Conservation (phyloP, 345 rosid species). For the Streptanthus diversifolius region DNA sequence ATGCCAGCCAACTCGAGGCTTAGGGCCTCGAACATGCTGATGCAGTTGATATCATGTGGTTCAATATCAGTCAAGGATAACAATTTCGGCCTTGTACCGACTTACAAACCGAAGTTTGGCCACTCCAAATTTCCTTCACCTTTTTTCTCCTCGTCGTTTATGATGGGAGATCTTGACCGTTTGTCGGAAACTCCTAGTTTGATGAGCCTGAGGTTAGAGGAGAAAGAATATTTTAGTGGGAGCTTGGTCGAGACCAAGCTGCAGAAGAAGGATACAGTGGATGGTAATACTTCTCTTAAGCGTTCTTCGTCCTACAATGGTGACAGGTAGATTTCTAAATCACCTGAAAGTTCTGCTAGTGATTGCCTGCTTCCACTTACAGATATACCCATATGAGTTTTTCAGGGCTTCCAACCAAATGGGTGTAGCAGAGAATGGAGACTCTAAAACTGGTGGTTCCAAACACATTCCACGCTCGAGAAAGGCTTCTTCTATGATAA, state of each 20-base stretch:
- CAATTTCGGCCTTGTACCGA: conserved; percentile 78
- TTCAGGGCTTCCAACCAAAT: conserved; percentile 55
- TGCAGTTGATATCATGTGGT: conserved; percentile 96
- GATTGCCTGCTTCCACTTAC: conserved; percentile 3
- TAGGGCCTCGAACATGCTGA: conserved; percentile 68
- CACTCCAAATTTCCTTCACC: conserved; percentile 71
- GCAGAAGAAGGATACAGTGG: conserved; percentile 45
- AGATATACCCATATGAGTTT: background rate
- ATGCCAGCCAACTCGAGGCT: conserved; percentile 58
- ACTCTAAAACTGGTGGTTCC: conserved; percentile 44
- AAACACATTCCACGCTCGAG: conserved; percentile 59
- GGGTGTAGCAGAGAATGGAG: conserved; percentile 47
- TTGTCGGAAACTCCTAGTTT: conserved; percentile 75
- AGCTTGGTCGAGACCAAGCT: conserved; percentile 77
- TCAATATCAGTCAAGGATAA: conserved; percentile 92
- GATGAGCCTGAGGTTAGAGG: conserved; percentile 68
- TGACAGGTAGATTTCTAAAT: conserved; percentile 57
- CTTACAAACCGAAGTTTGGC: conserved; percentile 65
- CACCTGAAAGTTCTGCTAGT: background rate
- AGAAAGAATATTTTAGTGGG: conserved; percentile 90
- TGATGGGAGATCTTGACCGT: conserved; percentile 79
- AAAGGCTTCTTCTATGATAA: conserved; percentile 48
- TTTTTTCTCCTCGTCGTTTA: conserved; percentile 61
- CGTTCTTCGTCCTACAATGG: conserved; percentile 96
- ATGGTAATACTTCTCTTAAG: conserved; percentile 53